Conservation (phyloP, 148 eudicot genomes). For the Rhododendron williamsianum region DNA sequence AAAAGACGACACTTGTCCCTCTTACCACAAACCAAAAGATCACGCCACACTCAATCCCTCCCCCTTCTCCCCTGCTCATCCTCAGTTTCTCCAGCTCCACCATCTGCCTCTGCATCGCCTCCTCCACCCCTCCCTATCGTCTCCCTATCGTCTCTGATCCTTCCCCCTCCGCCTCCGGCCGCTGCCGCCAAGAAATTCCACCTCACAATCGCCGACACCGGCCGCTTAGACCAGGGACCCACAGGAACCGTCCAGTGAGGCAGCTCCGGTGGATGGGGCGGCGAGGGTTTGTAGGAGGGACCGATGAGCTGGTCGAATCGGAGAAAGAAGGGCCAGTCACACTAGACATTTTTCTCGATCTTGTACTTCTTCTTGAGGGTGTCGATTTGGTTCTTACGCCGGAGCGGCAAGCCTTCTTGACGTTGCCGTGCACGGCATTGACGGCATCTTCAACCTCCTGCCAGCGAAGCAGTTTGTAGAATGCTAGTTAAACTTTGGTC, state of each 20-base stretch:
- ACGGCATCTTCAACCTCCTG: slow-evolving; percentile 62
- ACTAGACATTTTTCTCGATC: slow-evolving; percentile 45
- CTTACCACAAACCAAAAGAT: no score
- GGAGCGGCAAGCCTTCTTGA: slow-evolving; percentile 34
- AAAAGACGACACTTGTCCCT: no score
- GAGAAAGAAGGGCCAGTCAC: slow-evolving; percentile 60
- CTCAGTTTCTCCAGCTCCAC: slow-evolving; percentile 52
- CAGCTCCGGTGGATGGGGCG: slow-evolving; percentile 15
- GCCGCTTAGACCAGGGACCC: slow-evolving; percentile 51
- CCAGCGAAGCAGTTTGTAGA: slow-evolving; percentile 31
- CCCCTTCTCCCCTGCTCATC: slow-evolving; percentile 18
- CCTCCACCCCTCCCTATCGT: slow-evolving; percentile 47
- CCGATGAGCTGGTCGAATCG: slow-evolving; percentile 53
- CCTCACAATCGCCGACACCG: slow-evolving; percentile 24
- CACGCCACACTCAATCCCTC: no score
- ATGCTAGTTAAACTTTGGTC: no score
- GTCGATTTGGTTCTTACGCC: slow-evolving; percentile 76
- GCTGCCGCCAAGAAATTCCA: slow-evolving; percentile 29
- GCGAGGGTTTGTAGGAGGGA: slow-evolving; percentile 23
- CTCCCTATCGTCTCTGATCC: background rate
- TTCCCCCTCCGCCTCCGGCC: slow-evolving; percentile 16
- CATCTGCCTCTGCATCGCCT: slow-evolving; percentile 42
- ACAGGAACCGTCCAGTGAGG: slow-evolving; percentile 42
- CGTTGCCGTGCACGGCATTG: slow-evolving; percentile 36
- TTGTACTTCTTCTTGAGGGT: slow-evolving; percentile 76